Evolutionary conservation across 805 yeast genomes (phyloP).

Genomic region (Grigorovia humatica): DNA sequence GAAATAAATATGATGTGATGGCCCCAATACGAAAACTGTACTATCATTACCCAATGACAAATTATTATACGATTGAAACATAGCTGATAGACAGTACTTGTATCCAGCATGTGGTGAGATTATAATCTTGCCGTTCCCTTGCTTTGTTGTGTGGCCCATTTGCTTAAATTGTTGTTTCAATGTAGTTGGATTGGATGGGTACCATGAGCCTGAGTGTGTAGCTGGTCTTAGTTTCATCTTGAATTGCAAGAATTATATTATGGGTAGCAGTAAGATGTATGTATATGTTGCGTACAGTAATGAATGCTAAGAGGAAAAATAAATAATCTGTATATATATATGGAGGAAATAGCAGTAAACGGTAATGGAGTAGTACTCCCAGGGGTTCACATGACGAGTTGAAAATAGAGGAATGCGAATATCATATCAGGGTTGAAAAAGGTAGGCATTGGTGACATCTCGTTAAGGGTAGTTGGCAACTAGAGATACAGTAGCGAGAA

Average conservation of each 20-base stretch:
- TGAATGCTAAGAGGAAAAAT: too few species aligned
- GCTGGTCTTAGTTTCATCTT: slow-evolving; percentile 34
- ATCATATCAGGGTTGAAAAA: background rate
- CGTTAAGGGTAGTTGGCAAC: background rate
- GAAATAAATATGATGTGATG: slow-evolving; percentile 85
- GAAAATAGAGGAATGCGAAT: background rate
- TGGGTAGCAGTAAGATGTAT: too few species aligned
- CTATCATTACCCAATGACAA: slow-evolving; percentile 40
- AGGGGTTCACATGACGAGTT: background rate
- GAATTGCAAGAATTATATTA: too few species aligned
- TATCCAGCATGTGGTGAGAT: slow-evolving; percentile 76
- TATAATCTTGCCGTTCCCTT: slow-evolving; percentile 28
- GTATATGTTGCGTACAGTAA: too few species aligned
- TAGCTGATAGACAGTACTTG: slow-evolving; percentile 63
- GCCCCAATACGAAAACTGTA: slow-evolving; percentile 75
- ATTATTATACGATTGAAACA: slow-evolving; percentile 66
- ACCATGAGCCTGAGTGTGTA: slow-evolving; percentile 91
- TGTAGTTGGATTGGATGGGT: slow-evolving; percentile 35
- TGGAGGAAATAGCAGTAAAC: background rate
- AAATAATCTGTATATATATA: background rate
- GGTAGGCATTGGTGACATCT: background rate
- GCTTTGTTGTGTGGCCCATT: slow-evolving; percentile 17
- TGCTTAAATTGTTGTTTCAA: slow-evolving; percentile 43
- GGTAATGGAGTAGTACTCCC: background rate
- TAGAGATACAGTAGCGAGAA: too few species aligned